A percentile compares a stretch with the other conserved stretches of the same genome.
Evolutionary conservation across 176 grass and related monocot genomes (phyloP).

Genomic region (Tillandsia leiboldiana): DNA sequence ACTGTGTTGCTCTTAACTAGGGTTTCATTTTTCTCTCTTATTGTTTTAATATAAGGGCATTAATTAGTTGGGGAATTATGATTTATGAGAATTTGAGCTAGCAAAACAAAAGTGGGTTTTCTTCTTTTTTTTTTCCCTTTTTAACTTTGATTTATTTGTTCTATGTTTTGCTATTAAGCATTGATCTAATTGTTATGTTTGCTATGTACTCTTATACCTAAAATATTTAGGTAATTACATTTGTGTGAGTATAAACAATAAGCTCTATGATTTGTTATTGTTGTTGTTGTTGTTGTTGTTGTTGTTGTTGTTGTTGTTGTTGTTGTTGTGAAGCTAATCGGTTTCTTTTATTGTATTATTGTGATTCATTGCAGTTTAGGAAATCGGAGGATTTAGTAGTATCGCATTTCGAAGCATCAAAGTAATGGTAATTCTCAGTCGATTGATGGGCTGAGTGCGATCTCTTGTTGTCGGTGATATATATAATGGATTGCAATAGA

Average conservation of each 20-base stretch:
- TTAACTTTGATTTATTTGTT: background rate
- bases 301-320: too few species aligned
- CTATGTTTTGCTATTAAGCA: background rate
- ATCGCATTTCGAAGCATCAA: too few species aligned
- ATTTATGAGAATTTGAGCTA: background rate
- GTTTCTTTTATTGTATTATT: too few species aligned
- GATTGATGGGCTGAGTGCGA: slow-evolving; percentile 1
- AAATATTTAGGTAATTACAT: background rate
- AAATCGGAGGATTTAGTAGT: too few species aligned
- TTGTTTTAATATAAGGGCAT: background rate
- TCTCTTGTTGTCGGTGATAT: slow-evolving; percentile 15
- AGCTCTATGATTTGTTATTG: background rate
- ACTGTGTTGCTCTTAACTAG: background rate
- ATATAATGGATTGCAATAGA: slow-evolving; percentile 52
- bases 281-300: background rate
- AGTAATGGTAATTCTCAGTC: too few species aligned
- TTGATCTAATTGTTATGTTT: background rate
- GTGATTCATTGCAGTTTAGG: too few species aligned
- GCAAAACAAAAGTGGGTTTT: background rate
- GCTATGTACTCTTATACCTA: background rate
- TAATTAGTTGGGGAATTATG: background rate
- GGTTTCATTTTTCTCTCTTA: background rate
- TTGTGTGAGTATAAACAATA: background rate
- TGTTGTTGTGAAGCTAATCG: too few species aligned
- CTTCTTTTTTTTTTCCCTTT: background rate